phyloP scores from a whole-genome alignment of 768 basidiomycete species.

The Arthromyces matolae region DNA sequence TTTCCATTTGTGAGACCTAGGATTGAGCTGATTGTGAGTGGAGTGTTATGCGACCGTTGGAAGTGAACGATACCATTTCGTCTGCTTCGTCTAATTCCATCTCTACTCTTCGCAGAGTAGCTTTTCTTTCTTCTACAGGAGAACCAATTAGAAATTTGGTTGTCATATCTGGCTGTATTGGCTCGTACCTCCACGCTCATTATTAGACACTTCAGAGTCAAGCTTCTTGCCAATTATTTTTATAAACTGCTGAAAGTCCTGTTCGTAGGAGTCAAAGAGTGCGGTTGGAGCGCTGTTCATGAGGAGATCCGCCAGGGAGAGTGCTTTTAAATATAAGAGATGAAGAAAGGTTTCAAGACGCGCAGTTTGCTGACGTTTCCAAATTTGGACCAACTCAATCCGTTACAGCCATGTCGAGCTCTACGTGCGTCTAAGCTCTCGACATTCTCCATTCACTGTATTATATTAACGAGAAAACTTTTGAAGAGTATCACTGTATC shows the following conservation, averaged over 20 bases:
- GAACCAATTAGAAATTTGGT: not conserved
- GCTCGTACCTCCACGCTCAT: conserved; percentile 60
- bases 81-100: conserved; percentile 98
- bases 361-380: conserved; percentile 1
- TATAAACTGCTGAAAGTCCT: conserved; percentile 85
- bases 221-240: conserved; percentile 74
- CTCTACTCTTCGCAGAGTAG: conserved; percentile 77
- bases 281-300: conserved; percentile 86
- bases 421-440: conserved; percentile 36
- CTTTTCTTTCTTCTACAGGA: conserved; percentile 73
- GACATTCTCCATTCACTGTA: not conserved
- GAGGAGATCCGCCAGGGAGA: conserved; percentile 29
- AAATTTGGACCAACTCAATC: conserved; percentile 10
- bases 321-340: not conserved
- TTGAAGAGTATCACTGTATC: conserved; percentile 55
- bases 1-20: conserved; percentile 99
- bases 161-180: not conserved
- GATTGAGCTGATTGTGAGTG: conserved; percentile 1
- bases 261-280: conserved; percentile 89
- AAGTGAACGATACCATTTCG: conserved; percentile 75
- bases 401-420: conserved; percentile 36
- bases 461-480: not conserved
- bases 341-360: not conserved
- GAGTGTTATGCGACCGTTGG: not conserved
- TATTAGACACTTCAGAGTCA: conserved; percentile 56